Evolutionary conservation across 2,329 filamentous ascomycete species (phyloP), one percentile per base, ranked within the genome.

Genomic region (Xenoacremonium recifei): DNA sequence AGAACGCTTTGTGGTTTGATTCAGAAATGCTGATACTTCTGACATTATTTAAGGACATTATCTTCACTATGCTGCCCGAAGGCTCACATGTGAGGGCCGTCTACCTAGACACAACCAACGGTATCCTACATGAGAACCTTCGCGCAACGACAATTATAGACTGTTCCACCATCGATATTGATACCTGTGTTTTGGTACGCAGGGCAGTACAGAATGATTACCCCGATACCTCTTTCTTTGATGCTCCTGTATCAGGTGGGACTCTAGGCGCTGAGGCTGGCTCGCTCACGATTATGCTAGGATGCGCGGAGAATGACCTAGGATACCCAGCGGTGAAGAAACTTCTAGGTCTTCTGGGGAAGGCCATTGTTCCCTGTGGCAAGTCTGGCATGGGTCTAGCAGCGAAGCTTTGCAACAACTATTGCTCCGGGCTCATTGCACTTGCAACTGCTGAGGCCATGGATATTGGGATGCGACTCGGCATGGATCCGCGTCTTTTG

Each of bases 291-390:
- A 34, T 48, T 12, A 41, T 48, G 37, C 17, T 48, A 1, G 45
- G 45, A 7, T 35, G 41, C 32, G 21, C 45, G 5, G 12, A 9
- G n/a, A 21, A 15, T 11, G 39, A 38, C 23, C 20, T 13, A 16
- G 21, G 39, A 4, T 40, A 21, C 20, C 9, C 20, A 3, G 21
- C 35, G 2, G 10, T 47, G 4, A 10, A 44, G 4, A 13, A 15
- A 4, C 17, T 45, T 4, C 18, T 45, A 19, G 11, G 25, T 12
- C 17, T 20, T 6, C 44, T 45, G 45, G 45, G 45, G 13, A 44
- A 33, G 7, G 30, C 18, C 10, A 27, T 47, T 7, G 20, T 67
- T 59, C 30, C 37, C 9, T 49, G 47, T 17, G 47, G 47, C 6
- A 40, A 35, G 7, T 20, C 21, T 10, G 19, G 35, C 2, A 41